Percentiles rank a stretch among this genome's conserved stretches.
phyloP scores from a whole-genome alignment of 768 basidiomycete genomes.

The Tricholoma furcatifolium region DNA sequence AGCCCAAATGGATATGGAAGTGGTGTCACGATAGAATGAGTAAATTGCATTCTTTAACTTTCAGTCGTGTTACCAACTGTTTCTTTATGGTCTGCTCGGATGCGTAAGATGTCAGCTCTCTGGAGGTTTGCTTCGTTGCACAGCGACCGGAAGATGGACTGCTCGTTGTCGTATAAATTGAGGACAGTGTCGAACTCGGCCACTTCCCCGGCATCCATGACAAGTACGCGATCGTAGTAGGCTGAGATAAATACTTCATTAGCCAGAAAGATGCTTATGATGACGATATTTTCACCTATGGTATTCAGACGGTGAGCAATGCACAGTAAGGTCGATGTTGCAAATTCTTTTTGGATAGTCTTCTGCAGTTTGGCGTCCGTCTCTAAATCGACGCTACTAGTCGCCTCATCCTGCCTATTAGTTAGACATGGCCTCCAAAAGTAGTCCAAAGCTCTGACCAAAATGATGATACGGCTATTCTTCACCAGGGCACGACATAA shows the following conservation, averaged over 20 bases:
- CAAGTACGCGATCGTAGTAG: slow-evolving; percentile 66
- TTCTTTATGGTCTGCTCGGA: slow-evolving; percentile 31
- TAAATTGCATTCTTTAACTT: too few relatives aligned
- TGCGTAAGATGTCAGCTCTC: slow-evolving; percentile 51
- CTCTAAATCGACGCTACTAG: not conserved
- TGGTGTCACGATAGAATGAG: too few relatives aligned
- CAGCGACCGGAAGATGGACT: slow-evolving; percentile 65
- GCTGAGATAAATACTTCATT: slow-evolving; percentile 26
- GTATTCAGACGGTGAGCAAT: not conserved
- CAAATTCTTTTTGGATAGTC: not conserved
- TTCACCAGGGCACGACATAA: not conserved
- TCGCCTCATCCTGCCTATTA: not conserved
- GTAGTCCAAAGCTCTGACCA: not conserved
- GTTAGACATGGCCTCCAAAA: not conserved
- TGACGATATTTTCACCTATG: not conserved
- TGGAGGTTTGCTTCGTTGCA: slow-evolving; percentile 62
- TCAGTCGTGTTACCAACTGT: too few relatives aligned
- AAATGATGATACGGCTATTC: not conserved
- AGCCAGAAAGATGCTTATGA: too few relatives aligned
- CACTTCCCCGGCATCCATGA: slow-evolving; percentile 66
- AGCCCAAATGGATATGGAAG: too few relatives aligned
- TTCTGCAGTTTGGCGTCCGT: not conserved
- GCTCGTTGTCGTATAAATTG: slow-evolving; percentile 53
- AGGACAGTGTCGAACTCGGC: slow-evolving; percentile 75
- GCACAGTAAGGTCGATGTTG: not conserved